These are phyloP conservation scores for Amylocystis lapponica DNA, from an alignment of 768 basidiomycete species.

Conservation along the genomic window DNA sequence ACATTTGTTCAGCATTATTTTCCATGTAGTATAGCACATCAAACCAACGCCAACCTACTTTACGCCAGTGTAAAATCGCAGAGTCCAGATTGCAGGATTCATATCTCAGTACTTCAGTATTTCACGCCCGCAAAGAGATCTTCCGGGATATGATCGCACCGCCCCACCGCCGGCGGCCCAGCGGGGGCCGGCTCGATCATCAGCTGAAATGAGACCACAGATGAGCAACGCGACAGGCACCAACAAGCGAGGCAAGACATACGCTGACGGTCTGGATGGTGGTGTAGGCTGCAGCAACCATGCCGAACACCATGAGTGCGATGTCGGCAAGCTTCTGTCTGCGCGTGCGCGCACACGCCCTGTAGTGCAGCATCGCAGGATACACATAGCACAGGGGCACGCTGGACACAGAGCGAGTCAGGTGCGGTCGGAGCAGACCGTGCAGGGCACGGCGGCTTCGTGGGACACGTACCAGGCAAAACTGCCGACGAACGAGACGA, in stretches of 20 bases:
- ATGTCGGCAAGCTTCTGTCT: conserved; percentile 65
- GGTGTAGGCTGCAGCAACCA: conserved; percentile 69
- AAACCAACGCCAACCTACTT: too few species aligned
- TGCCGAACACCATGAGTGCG: conserved; percentile 69
- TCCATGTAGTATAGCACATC: too few species aligned
- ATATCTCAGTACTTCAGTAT: too few species aligned
- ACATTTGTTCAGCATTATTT: too few species aligned
- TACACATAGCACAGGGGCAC: conserved; percentile 93
- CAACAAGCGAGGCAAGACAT: conserved; percentile 12
- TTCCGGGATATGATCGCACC: conserved; percentile 12
- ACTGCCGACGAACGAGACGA: conserved; percentile 88
- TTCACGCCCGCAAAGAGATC: too few species aligned
- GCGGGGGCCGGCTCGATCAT: conserved; percentile 48
- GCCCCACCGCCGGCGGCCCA: conserved; percentile 28
- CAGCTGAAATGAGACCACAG: conserved; percentile 36
- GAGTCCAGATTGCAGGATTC: too few species aligned
- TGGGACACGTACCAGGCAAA: conserved; percentile 74
- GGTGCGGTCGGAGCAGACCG: not conserved
- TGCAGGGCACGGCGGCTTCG: too few species aligned
- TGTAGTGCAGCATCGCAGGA: conserved; percentile 89
- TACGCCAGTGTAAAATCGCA: too few species aligned
- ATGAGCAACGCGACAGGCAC: not conserved
- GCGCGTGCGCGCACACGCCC: conserved; percentile 71
- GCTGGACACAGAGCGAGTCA: conserved; percentile 32
- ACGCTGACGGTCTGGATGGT: conserved; percentile 74